These are phyloP conservation scores for Rhododendron henanense DNA, from an alignment of 148 eudicot species.

Conservation along the genomic window DNA sequence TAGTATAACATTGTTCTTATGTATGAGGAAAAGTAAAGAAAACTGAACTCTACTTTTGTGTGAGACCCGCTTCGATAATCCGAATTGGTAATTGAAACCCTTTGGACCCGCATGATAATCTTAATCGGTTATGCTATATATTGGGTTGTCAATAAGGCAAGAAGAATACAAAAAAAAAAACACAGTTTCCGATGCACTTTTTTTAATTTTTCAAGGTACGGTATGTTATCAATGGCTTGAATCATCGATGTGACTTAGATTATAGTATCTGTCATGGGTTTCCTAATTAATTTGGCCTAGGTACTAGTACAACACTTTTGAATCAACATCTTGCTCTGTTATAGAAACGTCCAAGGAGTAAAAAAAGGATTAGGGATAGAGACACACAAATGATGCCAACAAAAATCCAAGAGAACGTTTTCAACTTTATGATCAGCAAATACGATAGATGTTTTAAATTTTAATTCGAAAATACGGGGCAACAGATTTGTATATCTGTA, in stretches of 20 bases:
- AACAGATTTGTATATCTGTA: background rate
- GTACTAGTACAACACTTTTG: background rate
- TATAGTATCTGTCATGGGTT: background rate
- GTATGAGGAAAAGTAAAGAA: too few species aligned
- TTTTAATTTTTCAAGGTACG: too few species aligned
- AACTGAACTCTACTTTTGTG: too few species aligned
- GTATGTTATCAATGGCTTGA: background rate
- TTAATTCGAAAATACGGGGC: background rate
- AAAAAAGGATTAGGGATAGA: background rate
- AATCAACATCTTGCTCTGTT: background rate
- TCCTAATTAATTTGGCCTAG: background rate
- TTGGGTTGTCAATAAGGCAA: too few species aligned
- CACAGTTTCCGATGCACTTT: too few species aligned
- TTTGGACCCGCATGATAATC: too few species aligned
- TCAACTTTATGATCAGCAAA: background rate
- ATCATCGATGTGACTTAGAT: background rate
- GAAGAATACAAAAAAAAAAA: too few species aligned
- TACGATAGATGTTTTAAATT: background rate
- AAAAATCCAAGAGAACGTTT: background rate
- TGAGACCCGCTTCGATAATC: too few species aligned
- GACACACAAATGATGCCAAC: background rate
- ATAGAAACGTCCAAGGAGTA: background rate
- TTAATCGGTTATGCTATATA: too few species aligned
- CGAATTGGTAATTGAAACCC: too few species aligned
- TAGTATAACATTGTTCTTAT: too few species aligned